phyloP scores from a whole-genome alignment of 2,329 filamentous ascomycete genomes.

The Acephala macrosclerotiorum region DNA sequence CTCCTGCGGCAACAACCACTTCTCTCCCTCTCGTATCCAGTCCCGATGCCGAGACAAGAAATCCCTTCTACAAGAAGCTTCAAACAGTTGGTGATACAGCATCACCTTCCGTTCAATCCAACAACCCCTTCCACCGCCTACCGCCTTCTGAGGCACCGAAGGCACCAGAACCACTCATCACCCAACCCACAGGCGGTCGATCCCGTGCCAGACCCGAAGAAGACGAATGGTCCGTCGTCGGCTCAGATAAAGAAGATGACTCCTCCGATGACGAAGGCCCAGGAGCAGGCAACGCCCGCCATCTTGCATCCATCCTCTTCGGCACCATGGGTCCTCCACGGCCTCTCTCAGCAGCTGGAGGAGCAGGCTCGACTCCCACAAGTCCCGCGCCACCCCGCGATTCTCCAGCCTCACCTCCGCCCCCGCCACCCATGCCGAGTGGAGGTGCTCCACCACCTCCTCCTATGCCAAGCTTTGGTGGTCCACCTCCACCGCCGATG shows the following conservation, averaged over 20 bases:
- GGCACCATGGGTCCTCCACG: constrained; percentile 96
- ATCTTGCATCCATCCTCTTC: constrained; percentile 93
- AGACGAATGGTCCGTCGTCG: constrained; percentile 84
- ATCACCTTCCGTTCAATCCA: constrained; percentile 54
- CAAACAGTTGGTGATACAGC: constrained; percentile 61
- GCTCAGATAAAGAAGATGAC: constrained; percentile 78
- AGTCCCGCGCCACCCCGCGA: constrained; percentile 48
- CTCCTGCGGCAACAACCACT: constrained; percentile 43
- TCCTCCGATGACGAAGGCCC: constrained; percentile 79
- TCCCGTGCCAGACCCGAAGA: constrained; percentile 66
- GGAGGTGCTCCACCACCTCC: constrained; percentile 49
- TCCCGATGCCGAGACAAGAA: constrained; percentile 82
- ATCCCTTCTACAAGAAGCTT: constrained; percentile 93
- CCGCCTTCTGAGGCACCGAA: constrained; percentile 64
- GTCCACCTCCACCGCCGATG: constrained; percentile 46
- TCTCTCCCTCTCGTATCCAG: constrained; percentile 60
- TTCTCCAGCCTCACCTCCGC: constrained; percentile 53
- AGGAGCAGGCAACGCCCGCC: constrained; percentile 84
- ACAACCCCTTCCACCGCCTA: constrained; percentile 94
- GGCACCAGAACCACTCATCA: constrained; percentile 51
- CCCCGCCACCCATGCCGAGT: constrained; percentile 55
- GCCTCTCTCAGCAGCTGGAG: constrained; percentile 83
- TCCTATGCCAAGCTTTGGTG: constrained; percentile 41
- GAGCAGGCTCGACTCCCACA: constrained; percentile 54
- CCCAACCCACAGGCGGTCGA: constrained; percentile 50